Percentiles rank a stretch among this genome's conserved stretches.
Evolutionary conservation across 129 eudicot species (phyloP).

Genomic region (Glebionis coronaria): DNA sequence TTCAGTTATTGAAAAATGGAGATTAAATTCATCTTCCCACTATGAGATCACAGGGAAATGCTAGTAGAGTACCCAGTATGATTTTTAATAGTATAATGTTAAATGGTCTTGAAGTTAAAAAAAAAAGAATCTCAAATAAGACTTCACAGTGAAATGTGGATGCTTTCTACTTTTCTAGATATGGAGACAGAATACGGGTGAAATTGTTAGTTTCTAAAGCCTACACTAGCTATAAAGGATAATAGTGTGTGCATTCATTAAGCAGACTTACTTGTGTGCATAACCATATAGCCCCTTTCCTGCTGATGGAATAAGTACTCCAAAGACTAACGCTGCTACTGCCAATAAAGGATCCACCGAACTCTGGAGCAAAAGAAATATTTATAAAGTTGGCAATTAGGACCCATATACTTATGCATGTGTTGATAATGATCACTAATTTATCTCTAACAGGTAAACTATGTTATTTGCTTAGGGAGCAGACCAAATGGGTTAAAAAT

Average conservation of each 20-base stretch:
- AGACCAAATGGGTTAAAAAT: background rate
- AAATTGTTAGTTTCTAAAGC: background rate
- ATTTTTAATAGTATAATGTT: too few relatives aligned
- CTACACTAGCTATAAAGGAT: background rate
- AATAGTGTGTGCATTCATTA: background rate
- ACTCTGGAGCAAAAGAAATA: conserved; percentile 45
- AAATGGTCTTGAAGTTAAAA: background rate
- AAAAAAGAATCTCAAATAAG: background rate
- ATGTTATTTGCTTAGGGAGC: background rate
- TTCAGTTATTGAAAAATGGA: background rate
- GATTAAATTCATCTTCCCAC: background rate
- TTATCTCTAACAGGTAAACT: background rate
- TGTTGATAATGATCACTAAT: background rate
- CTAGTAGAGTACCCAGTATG: too few relatives aligned
- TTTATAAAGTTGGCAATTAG: background rate
- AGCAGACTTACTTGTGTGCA: conserved; percentile 44
- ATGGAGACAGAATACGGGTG: background rate
- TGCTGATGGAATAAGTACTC: conserved; percentile 44
- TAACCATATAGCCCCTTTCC: conserved; percentile 38
- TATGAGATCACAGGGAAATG: background rate
- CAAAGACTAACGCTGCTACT: conserved; percentile 54
- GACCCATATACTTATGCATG: background rate
- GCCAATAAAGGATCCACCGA: conserved; percentile 79
- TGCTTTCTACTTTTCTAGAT: background rate
- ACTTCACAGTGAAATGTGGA: background rate